These are phyloP conservation scores for Aspergillus carlsbadensis DNA, from an alignment of 495 filamentous ascomycete species.

Conservation along the genomic window DNA sequence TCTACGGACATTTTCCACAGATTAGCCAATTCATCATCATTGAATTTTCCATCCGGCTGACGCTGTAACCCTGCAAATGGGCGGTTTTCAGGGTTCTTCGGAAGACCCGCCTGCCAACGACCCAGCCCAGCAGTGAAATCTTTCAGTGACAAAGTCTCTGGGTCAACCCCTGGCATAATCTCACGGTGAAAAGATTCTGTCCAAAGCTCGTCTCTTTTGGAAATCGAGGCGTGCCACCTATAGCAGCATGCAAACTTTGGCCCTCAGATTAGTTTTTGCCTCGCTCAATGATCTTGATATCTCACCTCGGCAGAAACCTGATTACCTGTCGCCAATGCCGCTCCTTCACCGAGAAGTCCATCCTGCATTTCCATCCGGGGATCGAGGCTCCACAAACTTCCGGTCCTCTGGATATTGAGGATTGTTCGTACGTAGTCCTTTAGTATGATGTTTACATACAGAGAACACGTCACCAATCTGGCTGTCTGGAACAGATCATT, in stretches of 20 bases:
- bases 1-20: constrained; percentile 67
- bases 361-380: constrained; percentile 59
- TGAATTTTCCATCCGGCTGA: constrained; percentile 56
- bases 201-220: constrained; percentile 71
- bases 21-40: constrained; percentile 67
- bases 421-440: constrained; percentile 83
- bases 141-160: constrained; percentile 44
- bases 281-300: no score
- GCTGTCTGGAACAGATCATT: constrained; percentile 76
- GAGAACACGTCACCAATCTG: constrained; percentile 68
- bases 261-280: no score
- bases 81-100: constrained; percentile 62
- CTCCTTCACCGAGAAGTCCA: constrained; percentile 34
- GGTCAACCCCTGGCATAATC: constrained; percentile 57
- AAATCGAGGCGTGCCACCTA: constrained; percentile 78
- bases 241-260: constrained; percentile 66
- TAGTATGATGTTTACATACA: constrained; percentile 77
- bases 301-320: constrained; percentile 65
- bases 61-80: constrained; percentile 64
- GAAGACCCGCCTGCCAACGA: constrained; percentile 58
- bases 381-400: constrained; percentile 73
- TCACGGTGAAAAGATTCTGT: constrained; percentile 61
- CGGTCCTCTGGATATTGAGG: constrained; percentile 69
- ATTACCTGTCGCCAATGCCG: constrained; percentile 56
- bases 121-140: constrained; percentile 60